These are phyloP conservation scores for Isabelozyma gotoi DNA, from an alignment of 805 yeast species.

Conservation along the genomic window DNA sequence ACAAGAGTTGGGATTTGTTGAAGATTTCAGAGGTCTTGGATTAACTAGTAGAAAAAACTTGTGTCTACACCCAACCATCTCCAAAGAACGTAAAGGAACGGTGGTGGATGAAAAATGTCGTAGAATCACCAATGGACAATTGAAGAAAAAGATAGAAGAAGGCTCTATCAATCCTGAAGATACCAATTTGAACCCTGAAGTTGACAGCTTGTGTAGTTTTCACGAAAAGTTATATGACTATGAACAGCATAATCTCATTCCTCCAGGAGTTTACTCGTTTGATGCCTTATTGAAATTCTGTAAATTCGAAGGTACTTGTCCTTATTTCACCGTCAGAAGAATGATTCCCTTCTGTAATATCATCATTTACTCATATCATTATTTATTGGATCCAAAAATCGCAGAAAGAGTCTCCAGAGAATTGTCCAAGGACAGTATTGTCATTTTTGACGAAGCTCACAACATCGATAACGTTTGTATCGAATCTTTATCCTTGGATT, in stretches of 20 bases:
- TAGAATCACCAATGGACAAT: constrained; percentile 88
- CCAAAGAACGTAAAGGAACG: constrained; percentile 84
- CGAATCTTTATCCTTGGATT: constrained; percentile 86
- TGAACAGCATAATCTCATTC: constrained; percentile 87
- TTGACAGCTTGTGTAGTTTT: constrained; percentile 63
- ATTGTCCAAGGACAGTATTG: constrained; percentile 86
- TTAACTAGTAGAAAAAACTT: constrained; percentile 91
- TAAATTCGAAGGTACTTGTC: constrained; percentile 79
- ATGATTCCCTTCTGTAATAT: constrained; percentile 95
- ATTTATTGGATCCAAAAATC: constrained; percentile 93
- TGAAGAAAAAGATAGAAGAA: constrained; percentile 61
- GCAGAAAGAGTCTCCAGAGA: constrained; percentile 94
- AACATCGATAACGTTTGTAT: constrained; percentile 98
- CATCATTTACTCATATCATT: constrained; percentile 94
- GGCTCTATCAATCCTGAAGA: constrained; percentile 52
- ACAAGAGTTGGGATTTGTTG: constrained; percentile 78
- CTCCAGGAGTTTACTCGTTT: constrained; percentile 92
- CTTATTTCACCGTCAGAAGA: constrained; percentile 95
- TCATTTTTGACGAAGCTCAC: constrained; percentile 98
- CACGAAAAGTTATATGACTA: constrained; percentile 87
- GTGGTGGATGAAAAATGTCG: constrained; percentile 97
- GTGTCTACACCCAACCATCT: constrained; percentile 85
- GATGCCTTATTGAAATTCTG: constrained; percentile 80
- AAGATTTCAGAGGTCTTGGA: constrained; percentile 93
- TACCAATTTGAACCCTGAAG: constrained; percentile 42